Conservation (phyloP, 306 rosid species). For the Cucumis hystrix region DNA sequence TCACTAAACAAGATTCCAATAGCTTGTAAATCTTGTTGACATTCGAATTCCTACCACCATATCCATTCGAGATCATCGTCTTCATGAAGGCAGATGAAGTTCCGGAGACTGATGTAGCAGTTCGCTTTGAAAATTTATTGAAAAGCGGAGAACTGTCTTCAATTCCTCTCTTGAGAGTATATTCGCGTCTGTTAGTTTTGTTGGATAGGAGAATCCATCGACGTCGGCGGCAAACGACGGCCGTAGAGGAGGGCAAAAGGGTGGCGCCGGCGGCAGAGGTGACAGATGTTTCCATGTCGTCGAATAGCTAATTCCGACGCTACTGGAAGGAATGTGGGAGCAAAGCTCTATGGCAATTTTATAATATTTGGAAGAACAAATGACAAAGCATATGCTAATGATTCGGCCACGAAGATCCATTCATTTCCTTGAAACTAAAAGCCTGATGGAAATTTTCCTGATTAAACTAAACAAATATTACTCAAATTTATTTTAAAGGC, state of each 20-base stretch:
- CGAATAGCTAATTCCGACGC: background rate
- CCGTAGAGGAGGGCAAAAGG: background rate
- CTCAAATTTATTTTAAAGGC: no score
- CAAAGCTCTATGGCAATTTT: background rate
- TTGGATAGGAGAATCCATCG: background rate
- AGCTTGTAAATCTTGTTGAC: slow-evolving; percentile 25
- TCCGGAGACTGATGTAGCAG: slow-evolving; percentile 9
- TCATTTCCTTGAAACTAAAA: background rate
- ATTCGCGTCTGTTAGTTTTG: background rate
- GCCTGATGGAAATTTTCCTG: background rate
- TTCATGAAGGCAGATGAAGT: slow-evolving; percentile 7
- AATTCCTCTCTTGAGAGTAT: background rate
- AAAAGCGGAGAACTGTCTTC: background rate
- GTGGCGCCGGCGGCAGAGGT: background rate
- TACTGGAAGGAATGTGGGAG: background rate
- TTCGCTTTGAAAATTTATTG: background rate
- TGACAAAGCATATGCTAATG: background rate
- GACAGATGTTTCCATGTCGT: background rate
- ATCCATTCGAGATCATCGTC: slow-evolving; percentile 22
- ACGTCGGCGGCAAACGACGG: background rate
- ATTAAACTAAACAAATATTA: background rate
- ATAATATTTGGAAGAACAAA: background rate
- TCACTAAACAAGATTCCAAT: slow-evolving; percentile 50
- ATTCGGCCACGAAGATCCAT: slow-evolving; percentile 30
- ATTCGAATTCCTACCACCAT: background rate